phyloP scores from a whole-genome alignment of 805 yeast genomes.

The Hanseniaspora taiwanica region DNA sequence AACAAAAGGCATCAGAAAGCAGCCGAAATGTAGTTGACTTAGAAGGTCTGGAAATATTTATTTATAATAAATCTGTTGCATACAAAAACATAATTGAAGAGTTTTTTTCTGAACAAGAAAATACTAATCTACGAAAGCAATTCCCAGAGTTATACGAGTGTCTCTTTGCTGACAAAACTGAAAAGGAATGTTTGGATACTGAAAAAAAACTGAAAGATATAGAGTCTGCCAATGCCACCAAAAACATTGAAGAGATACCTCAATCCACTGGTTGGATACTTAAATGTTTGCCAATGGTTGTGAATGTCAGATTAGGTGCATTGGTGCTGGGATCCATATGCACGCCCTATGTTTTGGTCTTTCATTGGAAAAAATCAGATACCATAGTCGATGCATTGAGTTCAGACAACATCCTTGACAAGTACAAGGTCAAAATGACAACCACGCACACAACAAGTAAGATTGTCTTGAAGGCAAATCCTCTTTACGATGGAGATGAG shows the following conservation, averaged over 20 bases:
- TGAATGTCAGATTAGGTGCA: slow-evolving; percentile 53
- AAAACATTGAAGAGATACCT: not conserved
- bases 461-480: slow-evolving; percentile 54
- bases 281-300: slow-evolving; percentile 45
- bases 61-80: slow-evolving; percentile 68
- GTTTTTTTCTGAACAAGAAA: slow-evolving; percentile 7
- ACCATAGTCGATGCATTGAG: slow-evolving; percentile 46
- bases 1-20: slow-evolving; percentile 41
- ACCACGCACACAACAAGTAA: slow-evolving; percentile 39
- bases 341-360: slow-evolving; percentile 60
- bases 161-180: not conserved
- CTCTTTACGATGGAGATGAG: slow-evolving; percentile 35
- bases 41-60: slow-evolving; percentile 72
- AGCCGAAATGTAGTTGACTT: slow-evolving; percentile 39
- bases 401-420: slow-evolving; percentile 41
- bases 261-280: slow-evolving; percentile 10
- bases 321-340: slow-evolving; percentile 66
- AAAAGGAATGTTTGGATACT: not conserved
- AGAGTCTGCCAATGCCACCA: not conserved
- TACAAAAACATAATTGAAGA: slow-evolving; percentile 49
- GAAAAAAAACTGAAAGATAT: too few relatives aligned
- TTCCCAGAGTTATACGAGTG: slow-evolving; percentile 3
- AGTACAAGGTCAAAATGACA: slow-evolving; percentile 34
- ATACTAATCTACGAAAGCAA: slow-evolving; percentile 3
- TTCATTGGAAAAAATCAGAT: slow-evolving; percentile 39